Base-by-base conservation (phyloP, 1,284 basidiomycete species). In the Ustilago bromivora region DNA sequence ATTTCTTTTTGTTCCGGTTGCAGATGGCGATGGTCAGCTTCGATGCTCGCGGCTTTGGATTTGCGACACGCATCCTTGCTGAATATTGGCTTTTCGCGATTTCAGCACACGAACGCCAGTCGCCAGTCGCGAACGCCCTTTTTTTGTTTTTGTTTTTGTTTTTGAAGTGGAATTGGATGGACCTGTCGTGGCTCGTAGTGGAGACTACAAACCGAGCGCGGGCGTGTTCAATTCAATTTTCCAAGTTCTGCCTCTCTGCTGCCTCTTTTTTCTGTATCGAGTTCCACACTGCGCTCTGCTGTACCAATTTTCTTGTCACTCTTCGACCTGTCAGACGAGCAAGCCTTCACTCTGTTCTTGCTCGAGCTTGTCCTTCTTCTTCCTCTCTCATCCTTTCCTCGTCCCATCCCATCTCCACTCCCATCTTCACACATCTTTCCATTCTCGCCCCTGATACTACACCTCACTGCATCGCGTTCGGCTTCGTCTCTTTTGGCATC, bases 21-120 rank as follows among this genome's bases (percentile, higher is more conserved):
- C 55, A 59, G 57, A 46, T 56, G 53, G 68, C 68, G 68, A 61
- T 61, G 58, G n/a, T 23, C 38, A 53, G 58, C 63, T 31, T 57
- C 71, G 71, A 73, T 73, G 61, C 65, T 73, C 66, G 66, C 71
- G 71, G 59, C 70, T 72, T 19, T 36, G 41, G 38, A 54, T 52
- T 28, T 66, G 57, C 64, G 64, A 66, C 64, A 66, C 64, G 64
- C 64, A 54, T 40, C 46, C 54, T 52, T 56, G 60, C 41, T 9
- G 7, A 49, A 43, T 49, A 46, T 34, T 56, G 43, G 8, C 12
- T 8, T 54, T 28, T 17, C 34, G n/a, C 57, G 3, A 23, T 17
- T n/a, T 60, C 57, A 38, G 49, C 49, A 46, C 68, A 65, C 69
- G 63, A 71, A 65, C 63, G 70, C 70, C 68, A 65, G 62, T 66